phyloP scores from a whole-genome alignment of 495 filamentous ascomycete genomes.

The Xylaria grammica region DNA sequence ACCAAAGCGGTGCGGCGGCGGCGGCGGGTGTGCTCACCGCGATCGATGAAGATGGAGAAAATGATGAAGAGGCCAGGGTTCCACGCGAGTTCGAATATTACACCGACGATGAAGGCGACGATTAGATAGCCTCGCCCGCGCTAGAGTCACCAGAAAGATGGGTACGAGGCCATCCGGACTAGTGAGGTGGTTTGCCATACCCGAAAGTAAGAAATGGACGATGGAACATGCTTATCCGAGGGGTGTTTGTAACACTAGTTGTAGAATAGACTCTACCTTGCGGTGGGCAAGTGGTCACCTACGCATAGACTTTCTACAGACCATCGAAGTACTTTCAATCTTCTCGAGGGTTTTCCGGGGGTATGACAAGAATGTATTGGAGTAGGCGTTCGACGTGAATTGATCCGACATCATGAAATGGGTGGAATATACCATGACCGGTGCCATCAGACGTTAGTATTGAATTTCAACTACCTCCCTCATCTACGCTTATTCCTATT shows the following conservation, averaged over 20 bases:
- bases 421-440: too few relatives aligned
- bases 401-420: too few relatives aligned
- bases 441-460: too few relatives aligned
- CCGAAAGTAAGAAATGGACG: neutral
- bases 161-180: too few relatives aligned
- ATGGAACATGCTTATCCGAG: neutral
- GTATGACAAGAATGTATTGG: too few relatives aligned
- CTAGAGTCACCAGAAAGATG: neutral
- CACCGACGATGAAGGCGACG: conserved; percentile 72
- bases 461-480: too few relatives aligned
- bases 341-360: neutral
- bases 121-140: conserved; percentile 33
- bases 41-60: conserved; percentile 85
- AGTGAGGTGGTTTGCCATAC: neutral
- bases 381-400: too few relatives aligned
- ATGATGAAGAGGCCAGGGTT: conserved; percentile 77
- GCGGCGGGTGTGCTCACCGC: conserved; percentile 82
- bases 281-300: neutral
- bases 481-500: too few relatives aligned
- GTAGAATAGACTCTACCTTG: conserved; percentile 16
- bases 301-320: neutral
- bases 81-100: conserved; percentile 88
- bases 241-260: conserved; percentile 4
- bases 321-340: neutral
- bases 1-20: conserved; percentile 65